These are phyloP conservation scores for Fusarium setosum DNA, from an alignment of 2,329 filamentous ascomycete species.

Conservation along the genomic window DNA sequence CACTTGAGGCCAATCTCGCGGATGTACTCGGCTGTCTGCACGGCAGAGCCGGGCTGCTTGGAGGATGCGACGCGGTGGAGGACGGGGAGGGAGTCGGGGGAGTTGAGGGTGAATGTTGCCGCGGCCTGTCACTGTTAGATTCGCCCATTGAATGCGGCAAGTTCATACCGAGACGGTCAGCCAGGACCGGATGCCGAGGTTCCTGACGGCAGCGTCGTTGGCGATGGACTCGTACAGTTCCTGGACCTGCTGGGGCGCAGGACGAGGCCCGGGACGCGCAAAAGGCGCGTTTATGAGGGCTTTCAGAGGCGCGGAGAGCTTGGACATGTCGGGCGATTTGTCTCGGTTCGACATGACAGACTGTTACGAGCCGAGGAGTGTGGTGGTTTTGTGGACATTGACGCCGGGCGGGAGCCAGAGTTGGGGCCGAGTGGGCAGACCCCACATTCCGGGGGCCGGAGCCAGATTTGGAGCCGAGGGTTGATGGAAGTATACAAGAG, in stretches of 20 bases:
- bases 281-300: slow-evolving; percentile 78
- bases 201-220: slow-evolving; percentile 68
- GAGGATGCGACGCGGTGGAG: slow-evolving; percentile 66
- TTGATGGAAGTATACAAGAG: slow-evolving; percentile 16
- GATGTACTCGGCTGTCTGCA: slow-evolving; percentile 75
- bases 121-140: slow-evolving; percentile 67
- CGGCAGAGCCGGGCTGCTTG: slow-evolving; percentile 35
- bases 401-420: slow-evolving; percentile 30
- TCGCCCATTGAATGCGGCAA: no score
- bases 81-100: slow-evolving; percentile 76
- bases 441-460: slow-evolving; percentile 33
- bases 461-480: slow-evolving; percentile 31
- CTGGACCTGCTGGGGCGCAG: slow-evolving; percentile 71
- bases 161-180: slow-evolving; percentile 70
- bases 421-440: slow-evolving; percentile 27
- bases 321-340: slow-evolving; percentile 68
- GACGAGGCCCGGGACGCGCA: slow-evolving; percentile 72
- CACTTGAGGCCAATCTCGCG: slow-evolving; percentile 81
- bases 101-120: slow-evolving; percentile 88
- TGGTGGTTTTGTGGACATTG: slow-evolving; percentile 26
- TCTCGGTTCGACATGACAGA: slow-evolving; percentile 31
- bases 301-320: slow-evolving; percentile 78
- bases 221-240: slow-evolving; percentile 74
- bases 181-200: slow-evolving; percentile 74
- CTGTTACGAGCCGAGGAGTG: slow-evolving; percentile 17